Percentiles rank a stretch among this genome's conserved stretches.
These are phyloP conservation scores for Calocybe gambosa DNA, from an alignment of 1,284 basidiomycete genomes.

Conservation along the genomic window DNA sequence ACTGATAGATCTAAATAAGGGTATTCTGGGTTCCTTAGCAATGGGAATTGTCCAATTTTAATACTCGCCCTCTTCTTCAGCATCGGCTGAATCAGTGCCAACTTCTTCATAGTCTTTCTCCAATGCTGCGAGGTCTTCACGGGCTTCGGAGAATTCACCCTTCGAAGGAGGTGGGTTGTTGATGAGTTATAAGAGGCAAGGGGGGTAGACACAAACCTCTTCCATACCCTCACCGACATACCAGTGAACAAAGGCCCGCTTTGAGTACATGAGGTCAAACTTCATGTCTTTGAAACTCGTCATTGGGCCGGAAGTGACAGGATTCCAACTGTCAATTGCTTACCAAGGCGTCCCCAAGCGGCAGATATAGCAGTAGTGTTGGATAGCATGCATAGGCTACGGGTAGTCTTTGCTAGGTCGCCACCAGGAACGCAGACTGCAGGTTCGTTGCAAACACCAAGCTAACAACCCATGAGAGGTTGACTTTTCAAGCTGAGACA, in stretches of 20 bases:
- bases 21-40: constrained; percentile 16
- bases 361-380: constrained; percentile 92
- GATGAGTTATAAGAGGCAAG: constrained; percentile 1
- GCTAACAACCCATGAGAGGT: constrained; percentile 39
- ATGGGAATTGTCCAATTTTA: constrained; percentile 27
- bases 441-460: constrained; percentile 97
- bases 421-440: constrained; percentile 88
- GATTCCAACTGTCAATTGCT: constrained; percentile 15
- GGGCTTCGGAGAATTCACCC: constrained; percentile 97
- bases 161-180: constrained; percentile 15
- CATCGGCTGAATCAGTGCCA: constrained; percentile 85
- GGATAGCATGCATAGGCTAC: constrained; percentile 97
- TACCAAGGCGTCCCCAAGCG: constrained; percentile 89
- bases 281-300: constrained; percentile 71
- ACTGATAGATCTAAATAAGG: constrained; percentile 4
- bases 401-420: constrained; percentile 90
- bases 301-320: not conserved
- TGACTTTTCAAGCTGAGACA: constrained; percentile 42
- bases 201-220: constrained; percentile 42
- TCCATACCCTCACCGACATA: constrained; percentile 99
- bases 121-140: constrained; percentile 94
- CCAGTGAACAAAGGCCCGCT: constrained; percentile 97
- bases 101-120: constrained; percentile 98
- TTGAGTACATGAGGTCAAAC: constrained; percentile 97
- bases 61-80: constrained; percentile 77